A percentile compares a stretch with the other conserved stretches of the same genome.
Conservation (phyloP, 179 eudicot genomes). For the Kewa caespitosa region DNA sequence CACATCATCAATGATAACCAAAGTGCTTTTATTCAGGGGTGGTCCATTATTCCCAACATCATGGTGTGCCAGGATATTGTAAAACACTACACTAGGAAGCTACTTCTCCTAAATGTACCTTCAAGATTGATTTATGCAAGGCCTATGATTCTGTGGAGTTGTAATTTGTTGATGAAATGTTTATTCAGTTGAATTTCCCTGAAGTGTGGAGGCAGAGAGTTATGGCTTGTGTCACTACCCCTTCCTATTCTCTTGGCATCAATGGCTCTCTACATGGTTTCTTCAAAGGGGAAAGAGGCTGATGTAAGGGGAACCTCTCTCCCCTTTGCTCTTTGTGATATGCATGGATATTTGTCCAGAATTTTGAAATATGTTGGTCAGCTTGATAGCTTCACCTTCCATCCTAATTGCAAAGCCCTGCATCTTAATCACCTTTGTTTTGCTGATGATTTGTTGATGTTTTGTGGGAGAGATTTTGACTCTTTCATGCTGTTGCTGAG, state of each 20-base stretch:
- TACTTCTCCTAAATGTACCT: neutral
- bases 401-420: too few species aligned
- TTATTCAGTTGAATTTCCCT: neutral
- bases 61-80: neutral
- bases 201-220: neutral
- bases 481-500: neutral
- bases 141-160: constrained; percentile 2
- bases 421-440: too few species aligned
- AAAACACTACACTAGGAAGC: neutral
- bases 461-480: neutral
- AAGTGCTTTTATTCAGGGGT: neutral
- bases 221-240: neutral
- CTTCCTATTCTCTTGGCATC: too few species aligned
- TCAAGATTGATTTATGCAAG: neutral
- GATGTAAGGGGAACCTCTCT: too few species aligned
- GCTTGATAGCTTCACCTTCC: too few species aligned
- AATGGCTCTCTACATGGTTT: too few species aligned
- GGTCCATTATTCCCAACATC: neutral
- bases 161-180: neutral
- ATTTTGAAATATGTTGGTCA: too few species aligned
- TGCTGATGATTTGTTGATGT: too few species aligned
- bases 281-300: too few species aligned
- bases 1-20: neutral
- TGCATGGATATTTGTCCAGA: too few species aligned
- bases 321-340: too few species aligned